Evolutionary conservation across 352 stramenopile genomes (phyloP), one percentile per base, ranked within the genome.

Genomic region (Halophytophthora polymorphica): DNA sequence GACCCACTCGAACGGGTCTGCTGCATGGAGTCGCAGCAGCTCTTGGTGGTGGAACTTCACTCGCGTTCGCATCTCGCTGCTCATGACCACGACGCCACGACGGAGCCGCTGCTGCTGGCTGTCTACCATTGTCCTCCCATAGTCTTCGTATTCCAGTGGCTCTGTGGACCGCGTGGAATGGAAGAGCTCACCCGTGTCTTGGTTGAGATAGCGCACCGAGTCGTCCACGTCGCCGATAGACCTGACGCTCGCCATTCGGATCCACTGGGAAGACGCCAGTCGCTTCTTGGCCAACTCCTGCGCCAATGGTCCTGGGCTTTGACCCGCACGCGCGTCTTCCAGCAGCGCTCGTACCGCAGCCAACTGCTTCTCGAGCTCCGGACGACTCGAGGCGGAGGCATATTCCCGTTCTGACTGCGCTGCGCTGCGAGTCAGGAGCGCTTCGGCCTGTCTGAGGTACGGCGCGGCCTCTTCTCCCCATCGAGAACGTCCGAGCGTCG

Each of bases 111-210:
- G 36, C 44, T 77, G 56, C 34, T 64, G 58, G 41, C 50, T 44
- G 15, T 39, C 44, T n/a, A 46, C 49, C 53, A 59, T 51, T 23
- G 45, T 35, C 2, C 56, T 8, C 37, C 60, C 45, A 39, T 58
- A 61, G 21, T 66, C 46, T 66, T 92, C 81, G 36, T 79, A 90
- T 45, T 88, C 81, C 10, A 92, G 59, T 0, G 81, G 79, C 34
- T 76, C 59, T 3, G 42, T 29, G n/a, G 55, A 18, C 31, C 51
- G 52, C 8, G 54, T 56, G 22, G 37, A 54, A 13, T 38, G 8
- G 18, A 19, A 60, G 41, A 61, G 50, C 54, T 81, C 66, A 1
- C 72, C 75, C 0, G 78, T 90, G 39, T 90, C 78, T 45, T 88
- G 67, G 33, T 90, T 89, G 43, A 90, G 76, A 54, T 73, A 91